Conservation (phyloP, 2,329 filamentous ascomycete species). For the Calycina herbarum region DNA sequence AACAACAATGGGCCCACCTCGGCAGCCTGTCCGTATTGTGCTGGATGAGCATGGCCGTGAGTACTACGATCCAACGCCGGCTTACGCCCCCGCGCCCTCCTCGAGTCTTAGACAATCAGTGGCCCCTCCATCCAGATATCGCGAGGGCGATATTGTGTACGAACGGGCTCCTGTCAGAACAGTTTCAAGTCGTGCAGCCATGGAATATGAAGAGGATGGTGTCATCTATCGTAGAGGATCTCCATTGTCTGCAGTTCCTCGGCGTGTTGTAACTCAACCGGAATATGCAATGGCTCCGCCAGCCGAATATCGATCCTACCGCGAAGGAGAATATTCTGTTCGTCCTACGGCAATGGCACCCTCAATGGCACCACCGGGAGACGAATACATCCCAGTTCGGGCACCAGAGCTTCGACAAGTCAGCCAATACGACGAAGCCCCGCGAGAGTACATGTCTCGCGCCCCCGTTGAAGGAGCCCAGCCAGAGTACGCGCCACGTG, state of each 20-base stretch:
- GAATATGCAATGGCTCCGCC: constrained; percentile 53
- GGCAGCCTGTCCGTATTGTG: constrained; percentile 63
- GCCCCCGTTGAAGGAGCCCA: constrained; percentile 39
- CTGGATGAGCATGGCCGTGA: constrained; percentile 82
- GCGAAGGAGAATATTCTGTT: constrained; percentile 58
- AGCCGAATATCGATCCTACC: constrained; percentile 50
- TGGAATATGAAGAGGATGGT: constrained; percentile 35
- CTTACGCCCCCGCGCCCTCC: constrained; percentile 45
- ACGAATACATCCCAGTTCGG: constrained; percentile 49
- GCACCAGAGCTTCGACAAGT: constrained; percentile 31
- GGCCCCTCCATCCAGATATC: constrained; percentile 47
- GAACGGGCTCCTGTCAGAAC: constrained; percentile 51
- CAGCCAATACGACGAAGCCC: constrained; percentile 45
- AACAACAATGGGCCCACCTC: constrained; percentile 50
- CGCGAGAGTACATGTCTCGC: constrained; percentile 48
- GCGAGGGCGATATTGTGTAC: constrained; percentile 61
- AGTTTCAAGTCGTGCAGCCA: constrained; percentile 31
- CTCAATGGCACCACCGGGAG: constrained; percentile 31
- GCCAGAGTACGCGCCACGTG: constrained; percentile 36
- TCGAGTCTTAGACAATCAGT: constrained; percentile 52
- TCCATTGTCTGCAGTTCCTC: constrained; percentile 45
- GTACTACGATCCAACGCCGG: constrained; percentile 62
- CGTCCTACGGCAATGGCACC: constrained; percentile 42
- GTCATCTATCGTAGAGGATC: constrained; percentile 52
- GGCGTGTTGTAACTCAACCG: constrained; percentile 62